These are phyloP conservation scores for Mariannaea elegans DNA, from an alignment of 2,329 filamentous ascomycete species.

Conservation along the genomic window DNA sequence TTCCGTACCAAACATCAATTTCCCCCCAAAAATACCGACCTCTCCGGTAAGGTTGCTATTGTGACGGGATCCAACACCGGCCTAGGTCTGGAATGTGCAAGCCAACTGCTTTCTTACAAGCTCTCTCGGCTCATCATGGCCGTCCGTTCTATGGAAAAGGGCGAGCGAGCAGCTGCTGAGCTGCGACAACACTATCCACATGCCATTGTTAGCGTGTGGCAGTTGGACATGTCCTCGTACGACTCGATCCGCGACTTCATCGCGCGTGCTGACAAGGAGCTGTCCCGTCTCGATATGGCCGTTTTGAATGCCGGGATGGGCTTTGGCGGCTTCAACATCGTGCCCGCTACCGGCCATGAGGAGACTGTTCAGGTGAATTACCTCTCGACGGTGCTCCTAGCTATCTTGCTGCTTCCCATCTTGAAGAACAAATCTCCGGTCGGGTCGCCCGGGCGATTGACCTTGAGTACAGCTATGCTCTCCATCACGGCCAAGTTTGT, in stretches of 20 bases:
- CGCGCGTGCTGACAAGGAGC: conserved; percentile 39
- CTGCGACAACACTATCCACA: conserved; percentile 36
- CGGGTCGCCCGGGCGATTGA: not conserved
- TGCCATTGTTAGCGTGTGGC: conserved; percentile 53
- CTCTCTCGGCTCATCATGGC: conserved; percentile 53
- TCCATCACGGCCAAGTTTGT: conserved; percentile 37
- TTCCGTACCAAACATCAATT: too few species aligned
- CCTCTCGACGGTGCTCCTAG: conserved; percentile 44
- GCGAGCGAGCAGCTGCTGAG: conserved; percentile 47
- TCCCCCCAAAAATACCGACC: conserved; percentile 11
- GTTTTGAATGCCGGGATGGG: conserved; percentile 55
- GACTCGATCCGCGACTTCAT: conserved; percentile 53
- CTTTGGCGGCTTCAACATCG: conserved; percentile 29
- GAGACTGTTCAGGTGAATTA: conserved; percentile 52
- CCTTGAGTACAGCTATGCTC: conserved; percentile 27
- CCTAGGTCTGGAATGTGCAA: conserved; percentile 54
- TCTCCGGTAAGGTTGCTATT: conserved; percentile 50
- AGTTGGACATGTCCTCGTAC: conserved; percentile 54
- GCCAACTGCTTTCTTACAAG: conserved; percentile 49
- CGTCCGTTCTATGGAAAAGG: conserved; percentile 50
- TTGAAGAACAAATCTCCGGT: not conserved
- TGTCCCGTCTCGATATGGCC: conserved; percentile 52
- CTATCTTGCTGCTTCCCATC: conserved; percentile 32
- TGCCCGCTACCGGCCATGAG: conserved; percentile 48
- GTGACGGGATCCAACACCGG: conserved; percentile 57